Base-by-base conservation (phyloP, 257 asterid species). In the Perilla frutescens region DNA sequence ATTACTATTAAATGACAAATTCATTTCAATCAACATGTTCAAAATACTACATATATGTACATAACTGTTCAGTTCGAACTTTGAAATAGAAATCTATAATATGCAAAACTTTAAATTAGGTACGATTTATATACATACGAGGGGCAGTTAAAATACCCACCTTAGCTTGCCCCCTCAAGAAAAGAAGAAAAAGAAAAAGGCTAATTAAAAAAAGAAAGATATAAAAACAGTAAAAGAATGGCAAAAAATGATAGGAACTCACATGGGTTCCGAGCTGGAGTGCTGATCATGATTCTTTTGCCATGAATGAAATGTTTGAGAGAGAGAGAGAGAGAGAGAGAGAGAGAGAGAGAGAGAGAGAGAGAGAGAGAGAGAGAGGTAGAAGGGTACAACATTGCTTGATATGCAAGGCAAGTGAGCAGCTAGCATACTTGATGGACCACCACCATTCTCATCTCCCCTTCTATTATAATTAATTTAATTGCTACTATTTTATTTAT, bases 341-440 rank as follows among this genome's bases (percentile, higher is more conserved):
- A 41, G 39, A 64, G 72, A 73, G 57, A 60, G 15, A 29, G 84
- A 81, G 50, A 75, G 86, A 64, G 63, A 20, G 41, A 43, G 68
- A 72, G 59, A 61, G 66, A 41, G 39, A 64, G 72, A 73, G 57
- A 60, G 15, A 29, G 9, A 15, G 15, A 36, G 9, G 31, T 11
- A 62, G 68, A 49, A 29, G 66, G 34, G 59, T 26, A 76, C 71
- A 70, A 83, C 76, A 80, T 89, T 87, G 96, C 97, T 93, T 90
- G 97, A 86, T 81, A 81, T 84, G 86, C 93, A 90, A 90, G 98
- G 96, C 86, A 93, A 83, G 66, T 83, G 78, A 81, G 83, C 85
- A 75, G 77, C 62, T 69, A 56, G 86, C 76, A 74, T 82, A 83
- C 87, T 87, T 84, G 89, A 84, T 90, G 96, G 92, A 83, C 92